Evolutionary conservation across 257 asterid species (phyloP).

Genomic region (Osmanthus fragrans): DNA sequence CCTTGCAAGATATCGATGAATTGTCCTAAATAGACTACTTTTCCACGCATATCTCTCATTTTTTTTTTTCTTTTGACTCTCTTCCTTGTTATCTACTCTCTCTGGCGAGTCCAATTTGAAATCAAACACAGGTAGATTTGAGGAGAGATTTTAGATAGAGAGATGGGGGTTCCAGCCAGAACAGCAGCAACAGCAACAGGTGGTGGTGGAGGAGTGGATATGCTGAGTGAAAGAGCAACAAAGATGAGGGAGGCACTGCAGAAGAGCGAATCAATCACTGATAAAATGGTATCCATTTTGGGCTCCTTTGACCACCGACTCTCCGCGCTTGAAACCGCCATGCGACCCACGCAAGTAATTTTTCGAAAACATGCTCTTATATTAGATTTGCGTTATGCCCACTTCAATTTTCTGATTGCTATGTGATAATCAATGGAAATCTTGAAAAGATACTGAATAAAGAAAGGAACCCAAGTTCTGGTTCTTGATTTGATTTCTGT

Average conservation of each 20-base stretch:
- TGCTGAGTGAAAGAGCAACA: slow-evolving; percentile 52
- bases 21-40: background rate
- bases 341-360: slow-evolving; percentile 70
- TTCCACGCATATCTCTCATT: background rate
- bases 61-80: background rate
- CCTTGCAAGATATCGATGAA: background rate
- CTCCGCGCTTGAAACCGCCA: slow-evolving; percentile 71
- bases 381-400: slow-evolving; percentile 23
- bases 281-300: slow-evolving; percentile 64
- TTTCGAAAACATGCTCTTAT: background rate
- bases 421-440: slow-evolving; percentile 11
- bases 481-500: slow-evolving; percentile 24
- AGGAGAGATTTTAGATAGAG: slow-evolving; percentile 4
- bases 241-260: slow-evolving; percentile 64
- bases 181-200: slow-evolving; percentile 18
- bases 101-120: background rate
- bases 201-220: slow-evolving; percentile 36
- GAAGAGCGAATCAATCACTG: slow-evolving; percentile 68
- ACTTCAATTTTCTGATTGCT: slow-evolving; percentile 10
- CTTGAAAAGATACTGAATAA: background rate
- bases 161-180: slow-evolving; percentile 60
- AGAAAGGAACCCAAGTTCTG: slow-evolving; percentile 2
- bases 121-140: background rate
- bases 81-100: background rate
- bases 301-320: slow-evolving; percentile 79